Base-by-base conservation (phyloP, 2,329 filamentous ascomycete genomes). In the Colletotrichum somersetense region DNA sequence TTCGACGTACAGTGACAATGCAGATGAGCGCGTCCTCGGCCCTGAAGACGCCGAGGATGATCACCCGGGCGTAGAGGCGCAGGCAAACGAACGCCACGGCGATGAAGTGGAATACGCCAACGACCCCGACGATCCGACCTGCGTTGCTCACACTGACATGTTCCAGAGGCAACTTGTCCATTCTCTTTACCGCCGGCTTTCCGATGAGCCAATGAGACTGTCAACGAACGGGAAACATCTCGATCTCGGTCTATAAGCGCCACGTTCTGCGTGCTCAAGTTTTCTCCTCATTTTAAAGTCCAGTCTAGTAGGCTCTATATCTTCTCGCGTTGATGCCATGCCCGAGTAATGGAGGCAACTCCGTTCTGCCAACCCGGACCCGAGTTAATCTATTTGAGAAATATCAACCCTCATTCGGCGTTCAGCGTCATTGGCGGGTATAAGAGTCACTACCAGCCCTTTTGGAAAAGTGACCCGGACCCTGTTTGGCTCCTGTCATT, bases 21-120 rank as follows among this genome's bases (percentile, higher is more conserved):
- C 75, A 70, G 62, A 79, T 78, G 38, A 79, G 74, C 0, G 74
- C 74, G 73, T 79, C 78, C 62, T 79, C 78, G 33, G 75, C 71
- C n/a, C 77, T 76, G 63, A 78, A 78, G 2, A 75, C 76, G 0
- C 76, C 73, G 23, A 77, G 75, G 7, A 79, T 58, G 16, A 74
- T 58, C 20, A 76, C 53, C 14, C 77, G 73, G 20, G 75, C 76
- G 56, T 78, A 79, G n/a, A 78, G 72, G 6, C 77, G 75, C 40
- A 77, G 63, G 2, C 62, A 66, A 12, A 77, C 77, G 2, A 77
- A 76, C 20, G 73, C 59, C 30, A 78, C 57, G 7, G 77, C 77
- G 40, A 78, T n/a, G 57, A 74, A 66, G 59, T 75, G 72, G 58
- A 75, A 75, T 2, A 44, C 55, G 14, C 72, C 72, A 23, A 75